Evolutionary conservation across 1,284 basidiomycete genomes (phyloP).

Genomic region (Vanrija sp.): DNA sequence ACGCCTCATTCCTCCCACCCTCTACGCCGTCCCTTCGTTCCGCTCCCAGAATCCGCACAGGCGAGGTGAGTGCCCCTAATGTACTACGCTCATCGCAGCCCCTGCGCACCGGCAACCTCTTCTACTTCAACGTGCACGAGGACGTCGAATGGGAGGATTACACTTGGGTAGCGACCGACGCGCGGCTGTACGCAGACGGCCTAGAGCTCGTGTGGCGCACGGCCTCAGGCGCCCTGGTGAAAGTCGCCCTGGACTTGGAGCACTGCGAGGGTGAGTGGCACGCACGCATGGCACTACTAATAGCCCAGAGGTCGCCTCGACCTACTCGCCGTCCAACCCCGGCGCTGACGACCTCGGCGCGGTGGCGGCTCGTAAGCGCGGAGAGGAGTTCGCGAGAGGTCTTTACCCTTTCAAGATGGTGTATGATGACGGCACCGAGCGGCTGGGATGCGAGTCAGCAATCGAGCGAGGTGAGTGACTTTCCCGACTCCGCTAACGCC

Average conservation of each 20-base stretch:
- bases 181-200: constrained; percentile 71
- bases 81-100: constrained; percentile 55
- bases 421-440: constrained; percentile 79
- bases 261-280: constrained; percentile 57
- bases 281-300: neutral
- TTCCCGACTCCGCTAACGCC: neutral
- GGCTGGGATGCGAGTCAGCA: constrained; percentile 75
- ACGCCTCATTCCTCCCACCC: constrained; percentile 12
- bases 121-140: constrained; percentile 83
- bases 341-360: constrained; percentile 79
- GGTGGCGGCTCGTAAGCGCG: constrained; percentile 65
- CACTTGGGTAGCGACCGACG: constrained; percentile 78
- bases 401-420: constrained; percentile 81
- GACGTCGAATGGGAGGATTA: constrained; percentile 59
- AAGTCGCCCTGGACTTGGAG: constrained; percentile 74
- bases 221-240: constrained; percentile 67
- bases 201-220: constrained; percentile 77
- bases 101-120: constrained; percentile 71
- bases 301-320: constrained; percentile 66
- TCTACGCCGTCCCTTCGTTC: constrained; percentile 8
- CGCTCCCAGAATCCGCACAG: constrained; percentile 39
- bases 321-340: constrained; percentile 70
- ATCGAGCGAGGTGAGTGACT: constrained; percentile 57
- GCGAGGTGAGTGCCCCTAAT: constrained; percentile 54
- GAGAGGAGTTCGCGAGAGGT: constrained; percentile 58